Base-by-base conservation (phyloP, 768 basidiomycete genomes). In the Lyophyllum shimeji region DNA sequence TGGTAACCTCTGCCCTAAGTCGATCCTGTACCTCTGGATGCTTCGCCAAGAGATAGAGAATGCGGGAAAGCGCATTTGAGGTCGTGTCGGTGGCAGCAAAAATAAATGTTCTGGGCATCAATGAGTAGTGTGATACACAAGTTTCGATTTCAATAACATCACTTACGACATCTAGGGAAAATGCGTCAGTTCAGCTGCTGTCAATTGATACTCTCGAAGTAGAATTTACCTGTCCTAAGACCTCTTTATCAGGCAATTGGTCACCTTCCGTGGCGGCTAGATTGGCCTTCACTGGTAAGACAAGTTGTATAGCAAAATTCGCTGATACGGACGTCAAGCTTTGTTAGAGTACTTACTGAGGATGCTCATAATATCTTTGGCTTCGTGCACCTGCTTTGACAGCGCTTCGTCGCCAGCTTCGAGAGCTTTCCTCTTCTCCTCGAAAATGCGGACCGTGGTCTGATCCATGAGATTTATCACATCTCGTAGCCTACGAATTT, bases 71-170 rank as follows among this genome's bases (percentile, higher is more conserved):
- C 0, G 71, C 71, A 2, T 58, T 49, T 2, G 73, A 67, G 0
- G 71, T 74, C 2, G 73, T 75, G 43, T 74, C 74, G 34, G 64
- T 69, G 3, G 66, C 74, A 1, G 71, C 69, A 42, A 74, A 70
- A 12, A 66, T 61, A 0, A 76, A 55, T 13, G 68, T 64, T 8
- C 72, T 75, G 37, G 1, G 34, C 31, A 17, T 40, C 29, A 33
- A 20, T 23, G 1, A 33, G 31, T 46, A n/a, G 20, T 17, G 8
- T 27, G 7, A 9, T 46, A 17, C 6, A 6, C 2, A 1, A n/a
- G 12, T 15, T 25, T 27, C n/a, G 17, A 25, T 46, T 4, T n/a
- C 5, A 9, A n/a, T 13, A 15, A 17, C 17, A 29, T 27, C n/a
- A 46, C 46, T 17, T 29, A 46, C 46, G 46, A 46, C 46, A 46